These are phyloP conservation scores for Dactylellina leptospora DNA, from an alignment of 2,329 filamentous ascomycete genomes.

Conservation along the genomic window DNA sequence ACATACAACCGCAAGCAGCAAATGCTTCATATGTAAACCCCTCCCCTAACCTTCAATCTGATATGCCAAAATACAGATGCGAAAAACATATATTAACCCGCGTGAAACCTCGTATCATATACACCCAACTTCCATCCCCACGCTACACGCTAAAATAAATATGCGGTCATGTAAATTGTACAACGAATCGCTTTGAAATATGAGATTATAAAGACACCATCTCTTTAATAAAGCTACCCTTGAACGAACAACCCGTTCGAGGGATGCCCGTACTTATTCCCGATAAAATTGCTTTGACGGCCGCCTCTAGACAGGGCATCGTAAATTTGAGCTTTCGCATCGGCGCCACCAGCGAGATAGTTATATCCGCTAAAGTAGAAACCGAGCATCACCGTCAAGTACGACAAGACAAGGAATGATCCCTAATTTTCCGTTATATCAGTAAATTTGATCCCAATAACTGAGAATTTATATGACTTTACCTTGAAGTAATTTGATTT, in stretches of 20 bases:
- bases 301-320: constrained; percentile 41
- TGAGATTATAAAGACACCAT: too few species aligned
- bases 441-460: neutral
- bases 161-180: neutral
- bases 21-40: too few species aligned
- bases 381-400: constrained; percentile 87
- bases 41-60: too few species aligned
- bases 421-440: constrained; percentile 63
- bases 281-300: constrained; percentile 23
- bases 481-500: constrained; percentile 99
- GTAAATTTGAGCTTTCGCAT: constrained; percentile 50
- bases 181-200: neutral
- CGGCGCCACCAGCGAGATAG: constrained; percentile 58
- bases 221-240: constrained; percentile 14
- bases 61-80: too few species aligned
- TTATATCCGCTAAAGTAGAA: constrained; percentile 84
- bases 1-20: too few species aligned
- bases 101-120: too few species aligned
- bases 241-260: constrained; percentile 41
- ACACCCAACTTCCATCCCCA: too few species aligned
- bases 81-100: too few species aligned
- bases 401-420: constrained; percentile 89
- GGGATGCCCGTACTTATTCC: constrained; percentile 47
- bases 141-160: too few species aligned
- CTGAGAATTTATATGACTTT: neutral